Conservation (phyloP, 1,284 basidiomycete species). For the Trametes hirsuta region DNA sequence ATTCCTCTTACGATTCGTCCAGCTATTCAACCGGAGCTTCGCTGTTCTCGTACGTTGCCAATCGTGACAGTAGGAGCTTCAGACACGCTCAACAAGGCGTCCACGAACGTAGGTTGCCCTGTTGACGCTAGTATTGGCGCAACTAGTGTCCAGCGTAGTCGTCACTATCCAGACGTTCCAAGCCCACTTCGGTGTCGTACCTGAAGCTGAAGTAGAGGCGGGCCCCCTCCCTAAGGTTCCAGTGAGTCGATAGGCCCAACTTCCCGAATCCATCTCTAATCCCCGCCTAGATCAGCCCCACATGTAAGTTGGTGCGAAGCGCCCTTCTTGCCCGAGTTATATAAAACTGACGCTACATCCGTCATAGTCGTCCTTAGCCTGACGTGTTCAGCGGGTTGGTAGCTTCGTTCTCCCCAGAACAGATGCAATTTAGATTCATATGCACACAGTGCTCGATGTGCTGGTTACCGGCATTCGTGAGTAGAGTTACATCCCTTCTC, state of each 20-base stretch:
- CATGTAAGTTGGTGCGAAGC: conserved; percentile 8
- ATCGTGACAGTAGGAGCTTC: background rate
- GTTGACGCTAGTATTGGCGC: conserved; percentile 26
- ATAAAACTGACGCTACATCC: background rate
- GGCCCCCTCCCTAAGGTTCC: conserved; percentile 25
- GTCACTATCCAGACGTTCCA: conserved; percentile 28
- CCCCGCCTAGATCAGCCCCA: conserved; percentile 9
- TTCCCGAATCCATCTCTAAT: background rate
- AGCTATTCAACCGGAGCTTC: conserved; percentile 29
- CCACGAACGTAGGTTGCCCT: conserved; percentile 21
- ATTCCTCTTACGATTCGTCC: background rate
- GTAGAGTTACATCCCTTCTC: background rate
- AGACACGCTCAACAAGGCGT: background rate
- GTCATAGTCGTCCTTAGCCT: conserved; percentile 30
- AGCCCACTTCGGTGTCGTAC: conserved; percentile 20
- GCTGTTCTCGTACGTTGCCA: conserved; percentile 27
- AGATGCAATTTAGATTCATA: background rate
- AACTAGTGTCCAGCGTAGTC: conserved; percentile 25
- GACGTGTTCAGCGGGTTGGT: conserved; percentile 32
- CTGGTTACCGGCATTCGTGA: conserved; percentile 31
- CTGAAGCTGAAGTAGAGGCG: conserved; percentile 15
- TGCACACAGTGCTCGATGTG: conserved; percentile 30
- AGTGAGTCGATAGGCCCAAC: conserved; percentile 16
- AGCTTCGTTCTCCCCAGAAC: background rate
- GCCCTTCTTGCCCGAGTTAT: background rate